phyloP scores from a whole-genome alignment of 257 asterid genomes.

The Coffea canephora region DNA sequence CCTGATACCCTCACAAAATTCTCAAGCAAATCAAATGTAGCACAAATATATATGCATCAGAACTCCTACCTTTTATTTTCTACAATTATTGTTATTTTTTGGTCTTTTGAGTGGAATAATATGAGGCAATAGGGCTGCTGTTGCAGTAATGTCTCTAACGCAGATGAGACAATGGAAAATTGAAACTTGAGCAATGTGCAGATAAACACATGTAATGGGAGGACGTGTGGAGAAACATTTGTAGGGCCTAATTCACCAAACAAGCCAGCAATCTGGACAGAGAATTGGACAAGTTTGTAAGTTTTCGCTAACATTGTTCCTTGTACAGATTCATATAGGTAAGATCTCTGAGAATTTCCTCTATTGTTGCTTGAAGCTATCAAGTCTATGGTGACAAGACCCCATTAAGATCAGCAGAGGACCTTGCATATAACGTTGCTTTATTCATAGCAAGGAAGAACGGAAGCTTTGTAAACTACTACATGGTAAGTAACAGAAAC shows the following conservation, averaged over 20 bases:
- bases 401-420: constrained; percentile 49
- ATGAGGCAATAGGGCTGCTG: background rate
- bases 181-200: constrained; percentile 22
- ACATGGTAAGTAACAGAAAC: constrained; percentile 53
- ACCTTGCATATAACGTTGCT: constrained; percentile 70
- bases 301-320: constrained; percentile 9
- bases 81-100: too few species aligned
- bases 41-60: too few species aligned
- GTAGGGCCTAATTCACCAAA: constrained; percentile 87
- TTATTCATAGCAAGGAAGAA: constrained; percentile 70
- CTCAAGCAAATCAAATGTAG: too few species aligned
- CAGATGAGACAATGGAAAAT: background rate
- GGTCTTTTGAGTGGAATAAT: too few species aligned
- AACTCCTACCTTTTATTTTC: too few species aligned
- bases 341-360: background rate
- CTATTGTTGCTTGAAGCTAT: constrained; percentile 37
- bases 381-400: constrained; percentile 62
- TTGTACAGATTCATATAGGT: background rate
- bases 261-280: constrained; percentile 94
- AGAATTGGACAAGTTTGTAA: constrained; percentile 95
- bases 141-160: background rate
- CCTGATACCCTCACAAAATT: too few species aligned
- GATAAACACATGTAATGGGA: constrained; percentile 90
- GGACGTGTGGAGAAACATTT: constrained; percentile 77
- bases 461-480: constrained; percentile 86